These are phyloP conservation scores for Crinitomyces ghanaensis DNA, from an alignment of 805 yeast species.

Conservation along the genomic window DNA sequence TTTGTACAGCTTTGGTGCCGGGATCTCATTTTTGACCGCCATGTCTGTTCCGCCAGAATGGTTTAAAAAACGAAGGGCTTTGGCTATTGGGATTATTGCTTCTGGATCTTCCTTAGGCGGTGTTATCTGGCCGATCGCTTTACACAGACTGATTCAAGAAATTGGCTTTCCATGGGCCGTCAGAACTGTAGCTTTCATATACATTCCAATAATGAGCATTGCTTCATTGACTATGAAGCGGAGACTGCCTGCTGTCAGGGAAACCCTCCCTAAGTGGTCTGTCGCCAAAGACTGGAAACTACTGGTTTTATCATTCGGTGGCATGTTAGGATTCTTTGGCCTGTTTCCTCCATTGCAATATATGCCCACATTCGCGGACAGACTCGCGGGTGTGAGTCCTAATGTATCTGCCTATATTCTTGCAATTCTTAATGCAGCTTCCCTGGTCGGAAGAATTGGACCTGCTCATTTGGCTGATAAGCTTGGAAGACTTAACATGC, in stretches of 20 bases:
- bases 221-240: slow-evolving; percentile 4
- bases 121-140: slow-evolving; percentile 35
- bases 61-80: slow-evolving; percentile 35
- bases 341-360: slow-evolving; percentile 26
- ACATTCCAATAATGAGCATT: slow-evolving; percentile 10
- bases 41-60: slow-evolving; percentile 20
- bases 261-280: slow-evolving; percentile 13
- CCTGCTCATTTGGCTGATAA: slow-evolving; percentile 39
- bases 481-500: slow-evolving; percentile 34
- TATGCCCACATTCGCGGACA: slow-evolving; percentile 22
- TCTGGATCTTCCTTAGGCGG: slow-evolving; percentile 45
- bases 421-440: slow-evolving; percentile 23
- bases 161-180: slow-evolving; percentile 46
- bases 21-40: not conserved
- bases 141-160: slow-evolving; percentile 30
- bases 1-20: slow-evolving; percentile 21
- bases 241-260: slow-evolving; percentile 6
- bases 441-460: slow-evolving; percentile 37
- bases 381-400: slow-evolving; percentile 13
- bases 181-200: slow-evolving; percentile 33
- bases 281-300: slow-evolving; percentile 19
- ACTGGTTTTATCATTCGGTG: slow-evolving; percentile 16
- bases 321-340: slow-evolving; percentile 22
- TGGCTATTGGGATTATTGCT: slow-evolving; percentile 38
- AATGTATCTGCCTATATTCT: slow-evolving; percentile 18